Percentiles rank a stretch among this genome's conserved stretches.
Conservation (phyloP, 2,329 filamentous ascomycete genomes). For the Nakataea oryzae region DNA sequence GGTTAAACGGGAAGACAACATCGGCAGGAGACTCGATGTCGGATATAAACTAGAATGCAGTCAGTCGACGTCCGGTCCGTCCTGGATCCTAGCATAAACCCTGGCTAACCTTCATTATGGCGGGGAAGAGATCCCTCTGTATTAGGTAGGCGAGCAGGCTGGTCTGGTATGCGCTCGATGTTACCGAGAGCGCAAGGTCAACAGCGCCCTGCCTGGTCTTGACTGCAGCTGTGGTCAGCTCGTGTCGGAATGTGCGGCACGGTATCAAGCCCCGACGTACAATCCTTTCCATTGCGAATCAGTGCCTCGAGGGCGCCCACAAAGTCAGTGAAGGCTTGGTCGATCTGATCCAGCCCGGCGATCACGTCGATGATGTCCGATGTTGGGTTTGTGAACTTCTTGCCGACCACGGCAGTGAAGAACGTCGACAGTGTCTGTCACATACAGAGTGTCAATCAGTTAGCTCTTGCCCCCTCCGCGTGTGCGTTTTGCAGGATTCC, state of each 20-base stretch:
- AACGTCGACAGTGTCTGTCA: conserved; percentile 92
- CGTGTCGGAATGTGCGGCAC: background rate
- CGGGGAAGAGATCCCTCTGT: conserved; percentile 85
- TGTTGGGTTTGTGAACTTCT: conserved; percentile 90
- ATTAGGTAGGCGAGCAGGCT: conserved; percentile 91
- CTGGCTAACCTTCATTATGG: conserved; percentile 72
- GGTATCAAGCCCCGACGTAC: conserved; percentile 35
- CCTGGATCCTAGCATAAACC: background rate
- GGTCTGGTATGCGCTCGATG: conserved; percentile 91
- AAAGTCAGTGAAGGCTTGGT: conserved; percentile 79
- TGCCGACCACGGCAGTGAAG: conserved; percentile 69
- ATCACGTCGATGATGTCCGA: conserved; percentile 89
- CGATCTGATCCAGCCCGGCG: conserved; percentile 80
- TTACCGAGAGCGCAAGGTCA: conserved; percentile 69
- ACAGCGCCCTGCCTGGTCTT: conserved; percentile 71
- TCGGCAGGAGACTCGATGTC: conserved; percentile 57
- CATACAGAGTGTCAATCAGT: background rate
- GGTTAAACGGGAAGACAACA: conserved; percentile 65
- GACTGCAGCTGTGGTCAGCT: conserved; percentile 32
- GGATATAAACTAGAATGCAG: conserved; percentile 53
- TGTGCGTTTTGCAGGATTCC: background rate
- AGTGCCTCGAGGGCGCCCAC: conserved; percentile 72
- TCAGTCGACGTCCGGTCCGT: background rate
- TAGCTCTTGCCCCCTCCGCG: background rate
- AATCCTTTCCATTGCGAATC: conserved; percentile 62